Conservation (phyloP, 2,329 filamentous ascomycete genomes). For the Cladosporium sp. region DNA sequence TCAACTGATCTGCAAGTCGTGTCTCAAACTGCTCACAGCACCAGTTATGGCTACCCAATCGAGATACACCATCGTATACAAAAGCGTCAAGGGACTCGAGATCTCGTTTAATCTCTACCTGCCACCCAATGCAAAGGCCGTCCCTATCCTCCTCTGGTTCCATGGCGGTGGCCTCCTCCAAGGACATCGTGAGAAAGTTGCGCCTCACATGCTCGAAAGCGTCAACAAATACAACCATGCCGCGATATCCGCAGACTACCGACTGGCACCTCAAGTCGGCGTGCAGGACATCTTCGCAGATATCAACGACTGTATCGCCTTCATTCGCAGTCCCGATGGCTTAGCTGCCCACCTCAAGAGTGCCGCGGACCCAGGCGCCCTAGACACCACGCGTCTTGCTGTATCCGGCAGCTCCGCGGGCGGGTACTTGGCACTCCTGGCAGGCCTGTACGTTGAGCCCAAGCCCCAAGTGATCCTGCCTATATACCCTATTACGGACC, state of each 20-base stretch:
- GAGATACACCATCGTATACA: slow-evolving; percentile 24
- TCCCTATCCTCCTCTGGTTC: slow-evolving; percentile 29
- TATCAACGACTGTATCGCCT: slow-evolving; percentile 32
- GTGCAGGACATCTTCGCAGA: slow-evolving; percentile 34
- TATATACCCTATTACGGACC: slow-evolving; percentile 38
- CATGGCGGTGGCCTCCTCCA: slow-evolving; percentile 35
- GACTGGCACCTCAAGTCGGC: slow-evolving; percentile 35
- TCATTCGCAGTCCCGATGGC: slow-evolving; percentile 27
- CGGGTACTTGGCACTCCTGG: slow-evolving; percentile 34
- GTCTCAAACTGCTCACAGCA: neutral
- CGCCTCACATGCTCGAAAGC: slow-evolving; percentile 31
- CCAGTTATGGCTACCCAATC: slow-evolving; percentile 16
- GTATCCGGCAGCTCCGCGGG: slow-evolving; percentile 35
- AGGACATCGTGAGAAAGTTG: slow-evolving; percentile 27
- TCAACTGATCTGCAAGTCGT: neutral
- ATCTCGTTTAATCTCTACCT: slow-evolving; percentile 28
- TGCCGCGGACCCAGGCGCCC: neutral
- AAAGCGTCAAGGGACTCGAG: slow-evolving; percentile 23
- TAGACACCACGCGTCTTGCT: slow-evolving; percentile 29
- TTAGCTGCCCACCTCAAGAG: slow-evolving; percentile 21
- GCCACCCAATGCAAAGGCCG: slow-evolving; percentile 21
- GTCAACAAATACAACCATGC: slow-evolving; percentile 29
- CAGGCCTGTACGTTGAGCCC: slow-evolving; percentile 34
- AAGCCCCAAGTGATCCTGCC: slow-evolving; percentile 35
- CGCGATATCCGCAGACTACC: slow-evolving; percentile 36